phyloP scores from a whole-genome alignment of 805 yeast genomes.

The Candida tibetensis region DNA sequence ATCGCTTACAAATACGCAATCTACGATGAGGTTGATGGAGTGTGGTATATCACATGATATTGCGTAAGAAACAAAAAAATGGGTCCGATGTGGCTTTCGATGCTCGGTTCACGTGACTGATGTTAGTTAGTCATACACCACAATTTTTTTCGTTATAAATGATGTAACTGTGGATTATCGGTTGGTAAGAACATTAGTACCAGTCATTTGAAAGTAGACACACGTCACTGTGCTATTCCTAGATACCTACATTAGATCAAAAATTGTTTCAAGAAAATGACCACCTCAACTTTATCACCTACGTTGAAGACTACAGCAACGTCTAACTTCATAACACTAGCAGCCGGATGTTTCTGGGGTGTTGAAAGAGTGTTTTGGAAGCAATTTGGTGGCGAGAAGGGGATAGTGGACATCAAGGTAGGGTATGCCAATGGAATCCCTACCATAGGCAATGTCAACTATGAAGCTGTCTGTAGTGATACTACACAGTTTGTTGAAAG shows the following conservation, averaged over 20 bases:
- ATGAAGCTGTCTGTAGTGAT: slow-evolving; percentile 73
- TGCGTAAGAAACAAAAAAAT: neutral
- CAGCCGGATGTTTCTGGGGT: slow-evolving; percentile 83
- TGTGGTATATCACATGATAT: neutral
- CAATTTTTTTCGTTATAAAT: neutral
- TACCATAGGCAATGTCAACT: slow-evolving; percentile 37
- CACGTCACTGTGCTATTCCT: too few relatives aligned
- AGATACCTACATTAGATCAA: too few relatives aligned
- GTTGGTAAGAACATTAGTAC: too few relatives aligned
- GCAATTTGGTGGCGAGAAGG: slow-evolving; percentile 56
- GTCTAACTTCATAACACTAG: slow-evolving; percentile 39
- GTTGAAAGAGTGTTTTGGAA: slow-evolving; percentile 80
- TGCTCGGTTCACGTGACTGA: neutral
- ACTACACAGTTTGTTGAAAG: slow-evolving; percentile 79
- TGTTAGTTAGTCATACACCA: neutral
- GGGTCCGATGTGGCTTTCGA: neutral
- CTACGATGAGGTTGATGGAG: neutral
- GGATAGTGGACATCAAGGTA: slow-evolving; percentile 73
- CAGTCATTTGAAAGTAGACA: too few relatives aligned
- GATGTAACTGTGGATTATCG: neutral
- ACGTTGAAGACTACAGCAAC: slow-evolving; percentile 33
- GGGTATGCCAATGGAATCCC: slow-evolving; percentile 90
- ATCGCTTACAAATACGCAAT: neutral
- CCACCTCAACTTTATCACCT: slow-evolving; percentile 25
- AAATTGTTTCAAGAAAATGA: slow-evolving; percentile 6